Conservation (phyloP, 371 early-diverging fungal genomes). For the Nematocida homosporus region DNA sequence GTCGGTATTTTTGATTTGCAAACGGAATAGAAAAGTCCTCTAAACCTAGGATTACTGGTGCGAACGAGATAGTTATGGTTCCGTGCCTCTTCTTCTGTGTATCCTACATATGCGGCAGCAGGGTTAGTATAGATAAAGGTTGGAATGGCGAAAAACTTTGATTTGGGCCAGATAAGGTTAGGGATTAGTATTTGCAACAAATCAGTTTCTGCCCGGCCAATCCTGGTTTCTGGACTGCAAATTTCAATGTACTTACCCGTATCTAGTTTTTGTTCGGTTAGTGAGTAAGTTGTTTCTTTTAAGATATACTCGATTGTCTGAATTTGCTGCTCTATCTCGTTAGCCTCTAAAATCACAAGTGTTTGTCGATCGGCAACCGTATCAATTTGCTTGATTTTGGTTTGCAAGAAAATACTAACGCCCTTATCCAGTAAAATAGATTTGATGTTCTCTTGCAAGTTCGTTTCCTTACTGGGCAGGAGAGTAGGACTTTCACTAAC, state of each 20-base stretch:
- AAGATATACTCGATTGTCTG: slow-evolving; percentile 1
- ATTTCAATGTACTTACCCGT: background rate
- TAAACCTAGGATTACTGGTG: slow-evolving; percentile 26
- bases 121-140: slow-evolving; percentile 91
- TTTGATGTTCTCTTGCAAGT: slow-evolving; percentile 20
- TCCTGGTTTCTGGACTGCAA: background rate
- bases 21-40: slow-evolving; percentile 48
- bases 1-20: slow-evolving; percentile 24
- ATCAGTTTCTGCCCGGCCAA: slow-evolving; percentile 2
- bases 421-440: slow-evolving; percentile 17
- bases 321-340: background rate
- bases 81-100: slow-evolving; percentile 77
- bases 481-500: background rate
- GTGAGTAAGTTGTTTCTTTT: slow-evolving; percentile 3
- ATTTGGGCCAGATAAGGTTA: background rate
- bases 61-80: background rate
- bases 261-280: background rate
- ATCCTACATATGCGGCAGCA: slow-evolving; percentile 75
- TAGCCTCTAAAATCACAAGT: background rate
- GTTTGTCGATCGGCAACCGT: background rate
- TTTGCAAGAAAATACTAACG: slow-evolving; percentile 6
- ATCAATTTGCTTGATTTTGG: background rate
- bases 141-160: slow-evolving; percentile 71
- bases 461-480: slow-evolving; percentile 5
- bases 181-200: background rate